phyloP scores from a whole-genome alignment of 192 early-diverging fungal genomes.

The Dissophora globulifera region DNA sequence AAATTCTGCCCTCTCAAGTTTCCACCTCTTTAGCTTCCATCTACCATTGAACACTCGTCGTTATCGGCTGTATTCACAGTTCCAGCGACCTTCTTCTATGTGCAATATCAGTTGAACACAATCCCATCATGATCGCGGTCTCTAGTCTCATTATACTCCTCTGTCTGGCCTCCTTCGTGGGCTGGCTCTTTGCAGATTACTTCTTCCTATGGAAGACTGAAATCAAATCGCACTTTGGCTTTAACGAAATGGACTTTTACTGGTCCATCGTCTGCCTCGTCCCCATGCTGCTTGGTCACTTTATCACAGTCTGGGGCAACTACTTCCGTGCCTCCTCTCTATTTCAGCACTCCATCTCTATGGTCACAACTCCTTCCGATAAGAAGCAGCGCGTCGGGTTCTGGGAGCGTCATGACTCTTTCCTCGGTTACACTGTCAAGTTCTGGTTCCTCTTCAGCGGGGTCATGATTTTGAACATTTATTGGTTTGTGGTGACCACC shows the following conservation, averaged over 20 bases:
- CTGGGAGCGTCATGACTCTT: constrained; percentile 47
- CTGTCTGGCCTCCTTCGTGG: constrained; percentile 21
- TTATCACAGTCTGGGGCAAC: constrained; percentile 52
- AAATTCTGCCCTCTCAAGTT: no score
- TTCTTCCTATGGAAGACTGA: constrained; percentile 21
- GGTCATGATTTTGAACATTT: constrained; percentile 27
- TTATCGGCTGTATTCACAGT: no score
- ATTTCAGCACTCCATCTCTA: constrained; percentile 45
- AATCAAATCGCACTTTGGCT: constrained; percentile 22
- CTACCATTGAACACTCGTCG: no score
- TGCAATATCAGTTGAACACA: no score
- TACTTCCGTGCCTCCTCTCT: constrained; percentile 34
- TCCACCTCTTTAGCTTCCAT: no score
- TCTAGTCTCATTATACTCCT: constrained; percentile 4
- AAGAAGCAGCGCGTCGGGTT: constrained; percentile 26
- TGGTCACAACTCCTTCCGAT: constrained; percentile 21
- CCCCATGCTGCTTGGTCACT: constrained; percentile 43
- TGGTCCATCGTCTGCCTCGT: constrained; percentile 43
- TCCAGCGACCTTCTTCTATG: no score
- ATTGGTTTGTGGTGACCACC: constrained; percentile 39
- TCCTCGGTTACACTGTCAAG: constrained; percentile 25
- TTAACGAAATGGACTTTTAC: constrained; percentile 31
- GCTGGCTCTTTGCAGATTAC: constrained; percentile 38
- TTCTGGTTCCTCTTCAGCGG: constrained; percentile 17
- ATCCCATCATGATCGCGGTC: constrained; percentile 13